phyloP scores from a whole-genome alignment of 441 rosid genomes.

The Viola pubescens region DNA sequence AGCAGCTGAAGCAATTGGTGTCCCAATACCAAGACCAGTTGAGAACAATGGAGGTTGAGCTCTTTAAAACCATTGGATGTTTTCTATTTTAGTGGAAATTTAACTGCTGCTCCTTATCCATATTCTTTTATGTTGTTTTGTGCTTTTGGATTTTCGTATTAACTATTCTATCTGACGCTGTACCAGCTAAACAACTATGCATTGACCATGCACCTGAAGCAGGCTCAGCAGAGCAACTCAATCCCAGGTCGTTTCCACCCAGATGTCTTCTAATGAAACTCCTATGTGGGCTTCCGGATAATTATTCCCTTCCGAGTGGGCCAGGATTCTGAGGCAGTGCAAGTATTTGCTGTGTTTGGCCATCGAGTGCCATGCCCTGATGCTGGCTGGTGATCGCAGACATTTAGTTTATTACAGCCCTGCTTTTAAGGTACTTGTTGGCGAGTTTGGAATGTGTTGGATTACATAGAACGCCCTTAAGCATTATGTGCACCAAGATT shows the following conservation, averaged over 20 bases:
- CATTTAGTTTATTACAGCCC: too few relatives aligned
- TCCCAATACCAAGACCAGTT: slow-evolving; percentile 79
- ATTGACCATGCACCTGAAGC: slow-evolving; percentile 82
- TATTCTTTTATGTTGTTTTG: background rate
- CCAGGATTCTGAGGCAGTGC: background rate
- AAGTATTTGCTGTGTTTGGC: background rate
- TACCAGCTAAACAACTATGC: slow-evolving; percentile 82
- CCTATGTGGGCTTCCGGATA: background rate
- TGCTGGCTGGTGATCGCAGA: too few relatives aligned
- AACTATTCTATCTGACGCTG: slow-evolving; percentile 1
- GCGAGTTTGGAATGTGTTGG: too few relatives aligned
- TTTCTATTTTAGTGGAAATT: background rate
- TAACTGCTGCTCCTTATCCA: background rate
- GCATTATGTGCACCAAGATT: too few relatives aligned
- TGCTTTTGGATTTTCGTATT: background rate
- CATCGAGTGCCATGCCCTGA: too few relatives aligned
- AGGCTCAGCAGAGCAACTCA: slow-evolving; percentile 75
- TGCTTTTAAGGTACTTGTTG: too few relatives aligned
- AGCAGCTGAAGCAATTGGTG: slow-evolving; percentile 64
- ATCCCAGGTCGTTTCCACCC: slow-evolving; percentile 81
- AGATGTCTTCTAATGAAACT: slow-evolving; percentile 55
- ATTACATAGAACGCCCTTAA: too few relatives aligned
- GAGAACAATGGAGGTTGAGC: slow-evolving; percentile 70
- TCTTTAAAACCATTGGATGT: background rate
- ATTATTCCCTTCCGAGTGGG: background rate